These are phyloP conservation scores for Pleurotus citrinopileatus DNA, from an alignment of 768 basidiomycete genomes.

Conservation along the genomic window DNA sequence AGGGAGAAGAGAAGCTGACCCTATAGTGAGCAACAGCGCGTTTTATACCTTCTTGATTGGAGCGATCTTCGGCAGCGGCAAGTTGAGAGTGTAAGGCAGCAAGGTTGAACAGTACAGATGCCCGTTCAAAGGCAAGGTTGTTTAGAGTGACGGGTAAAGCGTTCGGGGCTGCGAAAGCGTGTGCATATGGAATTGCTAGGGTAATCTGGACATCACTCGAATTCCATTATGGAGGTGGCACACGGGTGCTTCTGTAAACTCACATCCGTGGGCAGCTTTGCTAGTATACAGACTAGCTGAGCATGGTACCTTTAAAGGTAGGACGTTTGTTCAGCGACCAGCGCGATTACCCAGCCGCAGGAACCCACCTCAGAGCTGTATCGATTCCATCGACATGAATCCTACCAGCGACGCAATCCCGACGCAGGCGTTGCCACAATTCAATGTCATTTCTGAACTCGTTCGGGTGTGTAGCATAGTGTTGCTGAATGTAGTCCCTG, in stretches of 20 bases:
- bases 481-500: constrained; percentile 63
- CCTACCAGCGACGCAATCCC: constrained; percentile 44
- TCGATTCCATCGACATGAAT: constrained; percentile 58
- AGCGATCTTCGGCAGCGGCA: constrained; percentile 68
- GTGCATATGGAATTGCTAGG: constrained; percentile 70
- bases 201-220: constrained; percentile 47
- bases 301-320: constrained; percentile 90
- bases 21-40: constrained; percentile 70
- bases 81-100: constrained; percentile 84
- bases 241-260: constrained; percentile 13
- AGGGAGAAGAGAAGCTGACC: constrained; percentile 31
- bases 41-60: constrained; percentile 77
- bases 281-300: constrained; percentile 78
- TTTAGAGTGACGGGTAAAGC: constrained; percentile 58
- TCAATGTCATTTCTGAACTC: constrained; percentile 78
- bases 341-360: not conserved
- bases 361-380: constrained; percentile 54
- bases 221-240: not conserved
- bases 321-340: constrained; percentile 11
- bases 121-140: constrained; percentile 82
- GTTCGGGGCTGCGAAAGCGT: constrained; percentile 55
- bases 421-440: constrained; percentile 65
- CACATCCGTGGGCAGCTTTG: constrained; percentile 83
- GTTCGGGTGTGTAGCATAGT: constrained; percentile 77
- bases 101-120: constrained; percentile 79